Percentiles rank a stretch among this genome's conserved stretches.
Conservation (phyloP, 2,329 filamentous ascomycete species). For the Fusarium mangiferae region DNA sequence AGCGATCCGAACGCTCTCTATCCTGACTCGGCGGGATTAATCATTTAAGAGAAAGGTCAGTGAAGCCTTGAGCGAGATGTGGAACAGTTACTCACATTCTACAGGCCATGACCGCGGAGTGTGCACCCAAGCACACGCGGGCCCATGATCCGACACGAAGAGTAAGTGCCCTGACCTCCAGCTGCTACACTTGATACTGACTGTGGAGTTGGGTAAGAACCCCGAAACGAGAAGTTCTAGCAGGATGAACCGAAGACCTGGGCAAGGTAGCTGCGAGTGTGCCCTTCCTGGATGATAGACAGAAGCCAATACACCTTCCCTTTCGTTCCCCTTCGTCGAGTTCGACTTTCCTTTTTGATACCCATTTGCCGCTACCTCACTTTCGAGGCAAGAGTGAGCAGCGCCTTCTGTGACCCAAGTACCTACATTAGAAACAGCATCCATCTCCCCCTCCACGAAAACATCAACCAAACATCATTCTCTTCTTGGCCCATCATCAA, state of each 20-base stretch:
- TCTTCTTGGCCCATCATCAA: not conserved
- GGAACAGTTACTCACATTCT: not conserved
- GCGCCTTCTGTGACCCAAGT: not conserved
- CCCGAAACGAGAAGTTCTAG: rapidly evolving
- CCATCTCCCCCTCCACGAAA: not conserved
- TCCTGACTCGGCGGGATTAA: not conserved
- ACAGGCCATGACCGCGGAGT: not conserved
- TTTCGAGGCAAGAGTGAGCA: not conserved
- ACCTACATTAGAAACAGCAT: not conserved
- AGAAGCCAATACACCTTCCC: not conserved
- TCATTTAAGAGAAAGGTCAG: not conserved
- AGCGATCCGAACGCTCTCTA: not conserved
- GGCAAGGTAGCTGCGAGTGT: not conserved
- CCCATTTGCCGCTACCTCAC: not conserved
- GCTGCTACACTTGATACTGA: not conserved
- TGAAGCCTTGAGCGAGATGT: not conserved
- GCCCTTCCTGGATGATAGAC: not conserved
- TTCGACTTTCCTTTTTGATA: not conserved
- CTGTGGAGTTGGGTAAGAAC: too few species aligned
- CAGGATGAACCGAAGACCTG: not conserved
- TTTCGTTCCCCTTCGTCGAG: not conserved
- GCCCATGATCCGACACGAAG: not conserved
- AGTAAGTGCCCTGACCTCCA: not conserved
- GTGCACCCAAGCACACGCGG: not conserved
- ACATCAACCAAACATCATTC: not conserved